Conservation (phyloP, 257 asterid species). For the Paraleonurus japonicus region DNA sequence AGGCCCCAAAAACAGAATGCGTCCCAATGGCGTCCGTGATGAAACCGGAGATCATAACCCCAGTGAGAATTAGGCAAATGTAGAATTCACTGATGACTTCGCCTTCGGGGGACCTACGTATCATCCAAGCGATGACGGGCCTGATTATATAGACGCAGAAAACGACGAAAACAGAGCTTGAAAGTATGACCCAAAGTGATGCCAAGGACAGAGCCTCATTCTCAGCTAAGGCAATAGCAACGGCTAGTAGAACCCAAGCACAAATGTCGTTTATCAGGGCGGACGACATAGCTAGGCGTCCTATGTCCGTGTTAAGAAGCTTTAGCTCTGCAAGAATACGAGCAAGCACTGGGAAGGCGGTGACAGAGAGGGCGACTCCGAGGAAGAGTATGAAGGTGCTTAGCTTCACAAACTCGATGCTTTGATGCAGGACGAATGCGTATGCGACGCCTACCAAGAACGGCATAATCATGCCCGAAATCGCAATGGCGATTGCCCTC, state of each 20-base stretch:
- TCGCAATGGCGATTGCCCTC: slow-evolving; percentile 57
- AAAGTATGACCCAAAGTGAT: slow-evolving; percentile 73
- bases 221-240: slow-evolving; percentile 87
- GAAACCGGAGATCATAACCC: slow-evolving; percentile 87
- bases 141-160: slow-evolving; percentile 55
- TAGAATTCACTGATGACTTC: slow-evolving; percentile 70
- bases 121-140: slow-evolving; percentile 53
- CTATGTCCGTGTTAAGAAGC: slow-evolving; percentile 86
- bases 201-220: slow-evolving; percentile 57
- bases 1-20: slow-evolving; percentile 95
- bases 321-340: slow-evolving; percentile 88
- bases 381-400: slow-evolving; percentile 89
- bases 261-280: slow-evolving; percentile 92
- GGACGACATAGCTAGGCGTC: slow-evolving; percentile 80
- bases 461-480: slow-evolving; percentile 77
- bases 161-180: slow-evolving; percentile 54
- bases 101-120: slow-evolving; percentile 67
- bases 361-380: slow-evolving; percentile 82
- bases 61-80: slow-evolving; percentile 71
- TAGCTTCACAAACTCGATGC: slow-evolving; percentile 42
- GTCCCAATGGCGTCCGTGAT: slow-evolving; percentile 93
- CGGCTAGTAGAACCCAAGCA: slow-evolving; percentile 79
- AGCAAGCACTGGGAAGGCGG: slow-evolving; percentile 91
- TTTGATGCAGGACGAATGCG: slow-evolving; percentile 52
- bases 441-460: slow-evolving; percentile 67